These are phyloP conservation scores for Heterobasidion occidentale DNA, from an alignment of 1,284 basidiomycete species.

Conservation along the genomic window DNA sequence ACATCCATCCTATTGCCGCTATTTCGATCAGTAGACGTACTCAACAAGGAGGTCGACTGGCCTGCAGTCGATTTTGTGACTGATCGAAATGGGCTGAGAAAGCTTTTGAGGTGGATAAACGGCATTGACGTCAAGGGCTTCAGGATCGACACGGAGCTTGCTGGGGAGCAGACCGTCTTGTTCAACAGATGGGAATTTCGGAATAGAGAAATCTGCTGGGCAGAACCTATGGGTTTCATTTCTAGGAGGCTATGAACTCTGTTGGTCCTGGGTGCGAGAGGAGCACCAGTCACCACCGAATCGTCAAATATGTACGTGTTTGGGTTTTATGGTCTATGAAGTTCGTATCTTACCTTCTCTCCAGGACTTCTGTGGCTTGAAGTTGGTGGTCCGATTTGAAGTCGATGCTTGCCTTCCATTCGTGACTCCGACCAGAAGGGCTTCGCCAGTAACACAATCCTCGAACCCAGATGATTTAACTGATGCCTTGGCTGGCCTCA, in stretches of 20 bases:
- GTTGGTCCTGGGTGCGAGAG: background rate
- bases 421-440: background rate
- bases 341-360: background rate
- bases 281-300: slow-evolving; percentile 3
- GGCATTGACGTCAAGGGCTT: slow-evolving; percentile 4
- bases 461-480: slow-evolving; percentile 22
- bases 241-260: slow-evolving; percentile 35
- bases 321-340: background rate
- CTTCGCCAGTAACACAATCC: background rate
- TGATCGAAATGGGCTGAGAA: slow-evolving; percentile 42
- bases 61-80: slow-evolving; percentile 38
- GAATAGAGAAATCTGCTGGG: slow-evolving; percentile 22
- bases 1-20: slow-evolving; percentile 36
- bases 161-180: slow-evolving; percentile 41
- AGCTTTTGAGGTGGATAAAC: slow-evolving; percentile 39
- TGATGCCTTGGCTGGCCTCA: slow-evolving; percentile 20
- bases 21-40: slow-evolving; percentile 38
- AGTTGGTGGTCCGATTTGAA: slow-evolving; percentile 23
- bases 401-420: slow-evolving; percentile 21
- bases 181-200: slow-evolving; percentile 40
- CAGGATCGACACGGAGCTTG: slow-evolving; percentile 19
- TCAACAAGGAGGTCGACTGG: slow-evolving; percentile 32
- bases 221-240: slow-evolving; percentile 36
- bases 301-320: slow-evolving; percentile 7
- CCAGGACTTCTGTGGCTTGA: slow-evolving; percentile 22